phyloP scores from a whole-genome alignment of 176 grass and related monocot species.

The Dendrocalamus sinicus region DNA sequence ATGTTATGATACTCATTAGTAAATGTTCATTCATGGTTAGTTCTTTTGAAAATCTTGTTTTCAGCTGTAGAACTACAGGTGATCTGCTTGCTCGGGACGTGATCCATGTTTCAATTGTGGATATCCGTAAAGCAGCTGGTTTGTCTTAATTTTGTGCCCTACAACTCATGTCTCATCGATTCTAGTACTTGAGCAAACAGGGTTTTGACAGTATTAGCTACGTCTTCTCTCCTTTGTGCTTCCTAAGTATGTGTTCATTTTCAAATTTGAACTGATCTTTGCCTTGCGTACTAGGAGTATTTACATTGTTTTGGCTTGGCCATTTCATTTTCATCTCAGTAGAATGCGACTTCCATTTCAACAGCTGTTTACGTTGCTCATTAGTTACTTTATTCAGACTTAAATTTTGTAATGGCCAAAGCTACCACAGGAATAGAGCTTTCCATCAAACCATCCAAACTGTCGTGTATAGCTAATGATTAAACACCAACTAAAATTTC shows the following conservation, averaged over 20 bases:
- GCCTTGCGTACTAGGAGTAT: not conserved
- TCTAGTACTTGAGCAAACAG: too few species aligned
- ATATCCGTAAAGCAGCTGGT: too few species aligned
- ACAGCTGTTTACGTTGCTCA: not conserved
- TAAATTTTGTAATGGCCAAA: not conserved
- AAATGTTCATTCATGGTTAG: too few species aligned
- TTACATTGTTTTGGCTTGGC: not conserved
- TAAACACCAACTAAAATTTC: not conserved
- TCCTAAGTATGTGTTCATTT: not conserved
- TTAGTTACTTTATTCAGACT: not conserved
- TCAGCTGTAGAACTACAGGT: too few species aligned
- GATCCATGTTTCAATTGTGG: too few species aligned
- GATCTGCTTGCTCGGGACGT: too few species aligned
- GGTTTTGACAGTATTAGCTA: too few species aligned
- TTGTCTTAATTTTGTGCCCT: too few species aligned
- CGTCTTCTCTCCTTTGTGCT: too few species aligned
- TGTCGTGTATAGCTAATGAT: not conserved
- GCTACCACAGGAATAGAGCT: not conserved
- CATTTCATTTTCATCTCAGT: not conserved
- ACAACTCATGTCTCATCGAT: too few species aligned
- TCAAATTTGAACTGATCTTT: not conserved
- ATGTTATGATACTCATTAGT: too few species aligned
- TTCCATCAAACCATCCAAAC: not conserved
- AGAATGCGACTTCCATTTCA: not conserved
- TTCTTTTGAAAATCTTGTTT: too few species aligned